A percentile compares a stretch with the other conserved stretches of the same genome.
Evolutionary conservation across 225 moss, liverwort and hornwort species (phyloP).

Genomic region (Physcomitrellopsis africana): DNA sequence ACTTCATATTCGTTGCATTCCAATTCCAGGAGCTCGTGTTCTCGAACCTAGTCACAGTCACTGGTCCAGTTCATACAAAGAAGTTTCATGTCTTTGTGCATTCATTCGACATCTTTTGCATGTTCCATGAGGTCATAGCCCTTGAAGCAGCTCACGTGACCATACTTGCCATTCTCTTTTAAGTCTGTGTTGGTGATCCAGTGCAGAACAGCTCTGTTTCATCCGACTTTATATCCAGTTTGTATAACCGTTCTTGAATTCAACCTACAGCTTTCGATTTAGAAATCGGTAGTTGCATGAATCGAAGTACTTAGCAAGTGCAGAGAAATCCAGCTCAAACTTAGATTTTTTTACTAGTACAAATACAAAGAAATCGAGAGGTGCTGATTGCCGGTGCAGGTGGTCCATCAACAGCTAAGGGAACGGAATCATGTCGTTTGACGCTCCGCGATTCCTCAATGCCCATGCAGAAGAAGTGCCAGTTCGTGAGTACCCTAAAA

Average conservation of each 20-base stretch:
- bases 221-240: not conserved
- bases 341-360: too few relatives aligned
- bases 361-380: too few relatives aligned
- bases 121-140: too few relatives aligned
- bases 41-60: too few relatives aligned
- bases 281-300: too few relatives aligned
- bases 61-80: too few relatives aligned
- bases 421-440: constrained; percentile 6
- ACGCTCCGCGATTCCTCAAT: constrained; percentile 34
- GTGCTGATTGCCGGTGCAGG: not conserved
- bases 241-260: not conserved
- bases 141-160: not conserved
- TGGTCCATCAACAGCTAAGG: not conserved
- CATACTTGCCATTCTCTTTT: not conserved
- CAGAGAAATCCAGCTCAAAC: too few relatives aligned
- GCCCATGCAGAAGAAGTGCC: constrained; percentile 33
- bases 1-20: too few relatives aligned
- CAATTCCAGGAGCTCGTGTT: too few relatives aligned
- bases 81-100: too few relatives aligned
- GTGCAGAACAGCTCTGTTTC: not conserved
- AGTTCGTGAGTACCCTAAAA: constrained; percentile 35
- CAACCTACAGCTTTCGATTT: not conserved
- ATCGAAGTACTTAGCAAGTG: too few relatives aligned
- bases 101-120: too few relatives aligned
- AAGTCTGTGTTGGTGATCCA: not conserved